A percentile compares a stretch with the other conserved stretches of the same genome.
These are phyloP conservation scores for Lactarius vividus DNA, from an alignment of 768 basidiomycete species.

Conservation along the genomic window DNA sequence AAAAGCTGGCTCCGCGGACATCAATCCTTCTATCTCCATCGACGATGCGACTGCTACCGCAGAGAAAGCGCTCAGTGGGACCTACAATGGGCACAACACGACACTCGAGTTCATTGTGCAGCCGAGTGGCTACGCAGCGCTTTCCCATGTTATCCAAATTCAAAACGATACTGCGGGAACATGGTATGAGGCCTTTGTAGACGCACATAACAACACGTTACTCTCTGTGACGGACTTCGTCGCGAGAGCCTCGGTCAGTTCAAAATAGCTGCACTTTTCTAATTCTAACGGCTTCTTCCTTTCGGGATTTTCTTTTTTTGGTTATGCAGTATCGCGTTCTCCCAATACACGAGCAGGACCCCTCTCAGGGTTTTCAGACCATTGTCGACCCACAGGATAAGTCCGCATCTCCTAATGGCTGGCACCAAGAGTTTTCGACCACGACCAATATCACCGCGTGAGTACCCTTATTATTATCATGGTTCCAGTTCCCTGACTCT, in stretches of 20 bases:
- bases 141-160: conserved; percentile 45
- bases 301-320: conserved; percentile 24
- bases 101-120: conserved; percentile 43
- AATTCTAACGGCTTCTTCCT: not conserved
- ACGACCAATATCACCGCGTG: conserved; percentile 35
- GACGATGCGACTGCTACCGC: conserved; percentile 39
- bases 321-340: conserved; percentile 41
- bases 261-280: not conserved
- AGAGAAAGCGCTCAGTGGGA: conserved; percentile 40
- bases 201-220: conserved; percentile 52
- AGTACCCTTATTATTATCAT: not conserved
- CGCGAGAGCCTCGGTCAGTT: conserved; percentile 41
- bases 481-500: not conserved
- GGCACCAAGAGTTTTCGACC: conserved; percentile 45
- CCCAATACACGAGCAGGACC: conserved; percentile 44
- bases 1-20: conserved; percentile 30
- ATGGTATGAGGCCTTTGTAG: conserved; percentile 59
- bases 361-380: conserved; percentile 50
- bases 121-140: conserved; percentile 39
- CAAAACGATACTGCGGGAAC: conserved; percentile 42
- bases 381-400: conserved; percentile 53
- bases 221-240: conserved; percentile 54
- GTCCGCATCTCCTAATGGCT: conserved; percentile 56
- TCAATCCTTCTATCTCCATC: conserved; percentile 39
- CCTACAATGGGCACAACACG: conserved; percentile 41